These are phyloP conservation scores for Iris pallida DNA, from an alignment of 116 monocot genomes.

Conservation along the genomic window DNA sequence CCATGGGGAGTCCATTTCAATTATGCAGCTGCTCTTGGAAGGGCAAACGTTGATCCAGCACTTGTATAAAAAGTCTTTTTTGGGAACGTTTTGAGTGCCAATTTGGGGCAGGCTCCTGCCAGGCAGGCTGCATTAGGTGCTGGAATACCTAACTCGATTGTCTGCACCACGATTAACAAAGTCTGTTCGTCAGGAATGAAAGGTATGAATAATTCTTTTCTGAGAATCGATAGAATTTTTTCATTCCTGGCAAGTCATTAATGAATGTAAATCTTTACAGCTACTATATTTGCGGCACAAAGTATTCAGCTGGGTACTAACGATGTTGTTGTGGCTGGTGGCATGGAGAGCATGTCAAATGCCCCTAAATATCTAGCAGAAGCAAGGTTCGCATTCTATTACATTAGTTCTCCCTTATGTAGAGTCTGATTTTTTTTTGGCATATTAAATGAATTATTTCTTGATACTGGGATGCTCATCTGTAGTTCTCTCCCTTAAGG, in stretches of 20 bases:
- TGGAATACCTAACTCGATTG: constrained; percentile 82
- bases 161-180: constrained; percentile 94
- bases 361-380: constrained; percentile 95
- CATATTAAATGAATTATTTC: background rate
- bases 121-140: constrained; percentile 98
- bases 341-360: constrained; percentile 99
- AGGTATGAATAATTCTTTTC: constrained; percentile 30
- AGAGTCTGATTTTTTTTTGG: background rate
- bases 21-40: constrained; percentile 68
- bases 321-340: constrained; percentile 93
- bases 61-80: constrained; percentile 91
- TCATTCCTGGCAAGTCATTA: background rate
- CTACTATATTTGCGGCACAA: constrained; percentile 91
- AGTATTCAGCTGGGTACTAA: constrained; percentile 91
- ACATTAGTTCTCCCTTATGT: background rate
- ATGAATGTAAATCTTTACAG: constrained; percentile 28
- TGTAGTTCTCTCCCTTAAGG: background rate
- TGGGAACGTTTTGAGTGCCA: constrained; percentile 97
- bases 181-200: constrained; percentile 99
- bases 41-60: constrained; percentile 80
- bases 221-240: background rate
- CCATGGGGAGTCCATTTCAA: background rate
- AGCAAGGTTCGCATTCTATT: constrained; percentile 56
- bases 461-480: background rate
- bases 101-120: constrained; percentile 98